phyloP scores from a whole-genome alignment of 176 grass and related monocot species.

The Saccharum spontaneum region DNA sequence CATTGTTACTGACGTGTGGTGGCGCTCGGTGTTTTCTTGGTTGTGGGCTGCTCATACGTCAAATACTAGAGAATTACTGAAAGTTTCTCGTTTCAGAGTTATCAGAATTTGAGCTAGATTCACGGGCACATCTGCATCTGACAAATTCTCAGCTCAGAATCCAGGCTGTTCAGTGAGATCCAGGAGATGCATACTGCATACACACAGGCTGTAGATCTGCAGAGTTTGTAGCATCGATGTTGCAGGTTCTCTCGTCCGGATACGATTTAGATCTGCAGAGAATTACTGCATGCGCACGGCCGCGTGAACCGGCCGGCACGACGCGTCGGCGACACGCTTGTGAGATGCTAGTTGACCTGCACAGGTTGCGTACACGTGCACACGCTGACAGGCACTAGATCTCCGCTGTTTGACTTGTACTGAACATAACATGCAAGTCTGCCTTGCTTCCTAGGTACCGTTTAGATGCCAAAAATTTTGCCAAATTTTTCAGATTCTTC shows the following conservation, averaged over 20 bases:
- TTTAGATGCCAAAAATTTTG: too few species aligned
- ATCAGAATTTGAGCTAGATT: too few species aligned
- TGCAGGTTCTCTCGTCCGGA: neutral
- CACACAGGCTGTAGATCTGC: neutral
- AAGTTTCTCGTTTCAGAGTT: too few species aligned
- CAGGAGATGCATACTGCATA: neutral
- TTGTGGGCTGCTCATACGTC: too few species aligned
- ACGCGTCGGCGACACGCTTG: neutral
- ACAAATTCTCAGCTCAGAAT: too few species aligned
- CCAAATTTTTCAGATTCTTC: too few species aligned
- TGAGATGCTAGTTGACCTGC: neutral
- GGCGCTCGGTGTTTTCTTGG: too few species aligned
- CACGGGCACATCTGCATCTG: too few species aligned
- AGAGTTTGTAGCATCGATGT: neutral
- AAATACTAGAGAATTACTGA: too few species aligned
- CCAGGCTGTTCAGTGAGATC: neutral
- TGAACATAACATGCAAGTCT: neutral
- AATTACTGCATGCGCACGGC: neutral
- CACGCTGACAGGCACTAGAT: neutral
- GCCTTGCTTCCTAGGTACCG: neutral
- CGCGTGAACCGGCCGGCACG: neutral
- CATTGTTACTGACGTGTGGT: too few species aligned
- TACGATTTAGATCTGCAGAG: neutral
- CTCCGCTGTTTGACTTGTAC: conserved; percentile 15
- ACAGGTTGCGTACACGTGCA: neutral